These are phyloP conservation scores for Paracoccidioides brasiliensis DNA, from an alignment of 2,329 filamentous ascomycete species.

Conservation along the genomic window DNA sequence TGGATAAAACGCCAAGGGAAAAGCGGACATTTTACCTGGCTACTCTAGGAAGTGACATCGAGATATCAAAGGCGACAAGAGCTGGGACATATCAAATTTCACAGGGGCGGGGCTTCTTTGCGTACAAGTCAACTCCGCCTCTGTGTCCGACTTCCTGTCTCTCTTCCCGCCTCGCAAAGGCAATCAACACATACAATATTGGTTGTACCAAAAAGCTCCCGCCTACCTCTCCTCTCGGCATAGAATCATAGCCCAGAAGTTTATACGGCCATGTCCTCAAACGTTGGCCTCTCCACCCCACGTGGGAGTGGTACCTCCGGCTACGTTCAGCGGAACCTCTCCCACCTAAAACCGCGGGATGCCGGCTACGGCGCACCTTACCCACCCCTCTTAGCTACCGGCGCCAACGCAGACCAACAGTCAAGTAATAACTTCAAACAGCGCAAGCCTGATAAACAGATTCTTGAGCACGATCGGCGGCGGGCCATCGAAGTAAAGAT, in stretches of 20 bases:
- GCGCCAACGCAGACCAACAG: constrained; percentile 27
- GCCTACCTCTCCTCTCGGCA: no score
- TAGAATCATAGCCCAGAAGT: no score
- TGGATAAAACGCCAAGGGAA: not conserved
- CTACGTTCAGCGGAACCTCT: constrained; percentile 92
- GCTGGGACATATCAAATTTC: no score
- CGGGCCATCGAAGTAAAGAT: constrained; percentile 87
- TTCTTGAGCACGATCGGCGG: constrained; percentile 86
- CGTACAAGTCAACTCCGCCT: no score
- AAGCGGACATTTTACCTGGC: not conserved
- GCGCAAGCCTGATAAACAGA: constrained; percentile 78
- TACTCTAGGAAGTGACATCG: not conserved
- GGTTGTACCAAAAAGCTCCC: no score
- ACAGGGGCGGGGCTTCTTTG: no score
- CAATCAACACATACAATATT: no score
- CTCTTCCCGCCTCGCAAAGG: no score
- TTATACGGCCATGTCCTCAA: constrained; percentile 62
- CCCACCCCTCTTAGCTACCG: constrained; percentile 29
- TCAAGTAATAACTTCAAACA: constrained; percentile 59
- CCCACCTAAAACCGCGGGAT: constrained; percentile 75
- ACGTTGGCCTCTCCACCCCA: constrained; percentile 89
- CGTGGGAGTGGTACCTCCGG: constrained; percentile 92
- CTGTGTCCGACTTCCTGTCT: no score
- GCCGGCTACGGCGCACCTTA: constrained; percentile 55
- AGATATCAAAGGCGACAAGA: no score